Percentiles rank a stretch among this genome's conserved stretches.
phyloP scores from a whole-genome alignment of 495 filamentous ascomycete genomes.

The Cryomyces antarcticus region DNA sequence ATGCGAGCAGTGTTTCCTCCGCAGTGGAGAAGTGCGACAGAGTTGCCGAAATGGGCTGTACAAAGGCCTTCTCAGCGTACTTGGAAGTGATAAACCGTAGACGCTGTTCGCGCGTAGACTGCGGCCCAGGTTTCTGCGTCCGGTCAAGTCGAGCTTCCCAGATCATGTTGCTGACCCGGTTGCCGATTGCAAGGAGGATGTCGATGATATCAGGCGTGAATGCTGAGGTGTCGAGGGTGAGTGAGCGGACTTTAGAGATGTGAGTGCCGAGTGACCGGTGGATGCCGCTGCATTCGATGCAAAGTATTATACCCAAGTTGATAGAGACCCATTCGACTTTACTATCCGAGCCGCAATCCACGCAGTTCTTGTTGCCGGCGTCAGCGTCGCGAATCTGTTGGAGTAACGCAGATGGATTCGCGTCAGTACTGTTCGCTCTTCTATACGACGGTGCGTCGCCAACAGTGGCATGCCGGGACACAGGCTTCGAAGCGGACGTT shows the following conservation, averaged over 20 bases:
- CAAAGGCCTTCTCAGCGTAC: constrained; percentile 68
- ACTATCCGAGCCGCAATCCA: constrained; percentile 75
- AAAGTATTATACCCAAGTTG: constrained; percentile 87
- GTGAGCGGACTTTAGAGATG: constrained; percentile 89
- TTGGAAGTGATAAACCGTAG: constrained; percentile 88
- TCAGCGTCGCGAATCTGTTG: constrained; percentile 78
- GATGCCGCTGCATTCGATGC: constrained; percentile 96
- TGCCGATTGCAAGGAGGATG: constrained; percentile 79
- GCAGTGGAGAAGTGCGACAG: constrained; percentile 58
- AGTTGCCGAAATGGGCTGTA: constrained; percentile 55
- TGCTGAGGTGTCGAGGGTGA: constrained; percentile 84
- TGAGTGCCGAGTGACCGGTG: constrained; percentile 93
- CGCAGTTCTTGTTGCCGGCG: constrained; percentile 84
- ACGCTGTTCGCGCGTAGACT: constrained; percentile 70
- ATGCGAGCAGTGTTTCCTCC: constrained; percentile 80
- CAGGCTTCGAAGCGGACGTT: constrained; percentile 29
- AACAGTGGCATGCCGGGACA: constrained; percentile 71
- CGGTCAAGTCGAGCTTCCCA: constrained; percentile 79
- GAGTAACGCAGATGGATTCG: constrained; percentile 66
- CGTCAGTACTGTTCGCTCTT: constrained; percentile 47
- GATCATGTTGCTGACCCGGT: constrained; percentile 86
- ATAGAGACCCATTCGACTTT: constrained; percentile 99
- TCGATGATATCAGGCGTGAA: constrained; percentile 95
- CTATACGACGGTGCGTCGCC: constrained; percentile 64
- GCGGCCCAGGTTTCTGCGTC: constrained; percentile 43